These are phyloP conservation scores for Xylariales sp. DNA, from an alignment of 2,329 filamentous ascomycete species.

Conservation along the genomic window DNA sequence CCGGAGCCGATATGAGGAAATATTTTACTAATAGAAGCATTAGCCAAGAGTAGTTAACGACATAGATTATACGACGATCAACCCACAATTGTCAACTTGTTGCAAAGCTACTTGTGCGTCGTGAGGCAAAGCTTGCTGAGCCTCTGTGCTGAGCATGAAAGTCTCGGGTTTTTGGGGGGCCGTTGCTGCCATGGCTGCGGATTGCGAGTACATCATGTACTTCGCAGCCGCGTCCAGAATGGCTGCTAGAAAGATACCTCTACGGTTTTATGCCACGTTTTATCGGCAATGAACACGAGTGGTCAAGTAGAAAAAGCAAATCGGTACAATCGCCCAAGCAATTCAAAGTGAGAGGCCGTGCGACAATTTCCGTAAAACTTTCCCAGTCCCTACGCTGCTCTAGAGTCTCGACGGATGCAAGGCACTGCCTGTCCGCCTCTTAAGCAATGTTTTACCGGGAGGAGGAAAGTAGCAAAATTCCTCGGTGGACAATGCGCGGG, in stretches of 20 bases:
- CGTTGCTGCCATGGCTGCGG: conserved; percentile 80
- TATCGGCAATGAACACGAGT: conserved; percentile 24
- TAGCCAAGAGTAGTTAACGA: conserved; percentile 38
- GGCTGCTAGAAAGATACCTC: conserved; percentile 23
- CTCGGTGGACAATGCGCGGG: conserved; percentile 33
- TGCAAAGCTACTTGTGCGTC: conserved; percentile 97
- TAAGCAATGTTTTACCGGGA: conserved; percentile 31
- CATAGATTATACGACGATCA: conserved; percentile 14
- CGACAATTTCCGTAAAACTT: conserved; percentile 34
- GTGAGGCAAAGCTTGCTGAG: conserved; percentile 93
- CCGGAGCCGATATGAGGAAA: conserved; percentile 97
- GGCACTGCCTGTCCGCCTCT: conserved; percentile 45
- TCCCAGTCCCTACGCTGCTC: conserved; percentile 28
- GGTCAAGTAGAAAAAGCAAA: conserved; percentile 12
- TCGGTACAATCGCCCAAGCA: conserved; percentile 33
- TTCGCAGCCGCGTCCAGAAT: conserved; percentile 42
- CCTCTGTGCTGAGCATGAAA: conserved; percentile 97
- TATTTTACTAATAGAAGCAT: conserved; percentile 81
- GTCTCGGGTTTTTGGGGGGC: conserved; percentile 97
- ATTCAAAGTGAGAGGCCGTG: conserved; percentile 39
- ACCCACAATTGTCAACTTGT: conserved; percentile 96
- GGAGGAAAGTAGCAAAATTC: conserved; percentile 17
- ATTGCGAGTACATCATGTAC: conserved; percentile 79
- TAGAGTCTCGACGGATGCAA: conserved; percentile 34
- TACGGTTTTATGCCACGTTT: conserved; percentile 15